phyloP scores from a whole-genome alignment of 2,329 filamentous ascomycete genomes.

The Epichloe aotearoae region DNA sequence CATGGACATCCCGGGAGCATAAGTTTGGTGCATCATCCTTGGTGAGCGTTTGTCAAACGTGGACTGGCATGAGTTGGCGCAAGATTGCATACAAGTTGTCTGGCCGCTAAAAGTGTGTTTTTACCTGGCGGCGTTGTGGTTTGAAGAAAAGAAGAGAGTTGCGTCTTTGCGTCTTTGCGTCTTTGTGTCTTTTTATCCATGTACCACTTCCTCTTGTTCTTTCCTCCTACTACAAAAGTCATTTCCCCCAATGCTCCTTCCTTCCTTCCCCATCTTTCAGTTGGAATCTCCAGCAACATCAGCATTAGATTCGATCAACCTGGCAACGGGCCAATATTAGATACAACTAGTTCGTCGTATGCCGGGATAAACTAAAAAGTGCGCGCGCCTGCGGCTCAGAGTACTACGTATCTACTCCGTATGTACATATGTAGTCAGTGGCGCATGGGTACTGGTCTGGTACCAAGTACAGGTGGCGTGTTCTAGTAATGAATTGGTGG shows the following conservation, averaged over 20 bases:
- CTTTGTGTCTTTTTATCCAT: background rate
- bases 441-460: too few relatives aligned
- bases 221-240: too few relatives aligned
- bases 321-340: background rate
- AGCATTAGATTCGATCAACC: background rate
- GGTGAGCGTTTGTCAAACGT: background rate
- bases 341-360: background rate
- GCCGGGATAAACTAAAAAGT: background rate
- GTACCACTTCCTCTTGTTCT: too few relatives aligned
- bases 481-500: too few relatives aligned
- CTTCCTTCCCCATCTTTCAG: too few relatives aligned
- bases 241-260: too few relatives aligned
- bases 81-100: slow-evolving; percentile 1
- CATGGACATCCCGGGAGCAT: background rate
- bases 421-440: too few relatives aligned
- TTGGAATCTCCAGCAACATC: too few relatives aligned
- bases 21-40: background rate
- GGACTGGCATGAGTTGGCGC: slow-evolving; percentile 5
- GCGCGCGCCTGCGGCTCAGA: background rate
- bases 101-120: background rate
- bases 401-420: too few relatives aligned
- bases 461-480: too few relatives aligned
- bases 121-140: slow-evolving; percentile 3
- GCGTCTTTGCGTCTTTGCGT: too few relatives aligned
- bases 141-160: background rate